A percentile compares a stretch with the other conserved stretches of the same genome.
phyloP scores from a whole-genome alignment of 2,329 filamentous ascomycete genomes.

The Cladosporium sp. region DNA sequence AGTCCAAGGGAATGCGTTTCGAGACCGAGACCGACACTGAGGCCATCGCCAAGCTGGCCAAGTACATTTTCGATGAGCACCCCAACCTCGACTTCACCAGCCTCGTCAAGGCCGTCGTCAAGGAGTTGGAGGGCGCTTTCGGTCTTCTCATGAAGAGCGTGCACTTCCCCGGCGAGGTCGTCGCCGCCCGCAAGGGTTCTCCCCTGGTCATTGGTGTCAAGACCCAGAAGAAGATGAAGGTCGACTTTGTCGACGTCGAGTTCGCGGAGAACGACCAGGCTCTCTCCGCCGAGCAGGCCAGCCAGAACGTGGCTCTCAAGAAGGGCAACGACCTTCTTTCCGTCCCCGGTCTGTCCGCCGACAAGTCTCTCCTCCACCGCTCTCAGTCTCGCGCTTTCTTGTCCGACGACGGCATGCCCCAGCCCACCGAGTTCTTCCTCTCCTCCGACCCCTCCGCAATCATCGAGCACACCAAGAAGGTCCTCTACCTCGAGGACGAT shows the following conservation, averaged over 20 bases:
- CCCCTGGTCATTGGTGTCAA: conserved; percentile 95
- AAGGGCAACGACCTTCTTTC: conserved; percentile 60
- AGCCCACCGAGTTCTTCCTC: conserved; percentile 98
- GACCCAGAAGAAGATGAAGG: conserved; percentile 99
- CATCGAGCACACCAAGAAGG: conserved; percentile 99
- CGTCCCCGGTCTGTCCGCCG: conserved; percentile 78
- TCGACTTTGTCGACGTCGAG: conserved; percentile 99
- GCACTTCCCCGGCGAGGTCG: conserved; percentile 96
- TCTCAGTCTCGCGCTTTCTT: conserved; percentile 98
- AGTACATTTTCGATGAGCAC: conserved; percentile 96
- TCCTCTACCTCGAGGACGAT: conserved; percentile 98
- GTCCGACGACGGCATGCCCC: conserved; percentile 95
- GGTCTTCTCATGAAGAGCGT: conserved; percentile 97
- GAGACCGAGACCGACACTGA: conserved; percentile 99
- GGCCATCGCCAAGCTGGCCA: conserved; percentile 97
- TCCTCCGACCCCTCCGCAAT: conserved; percentile 98
- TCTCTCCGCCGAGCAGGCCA: conserved; percentile 88
- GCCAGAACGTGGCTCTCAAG: conserved; percentile 95
- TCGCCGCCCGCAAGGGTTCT: conserved; percentile 97
- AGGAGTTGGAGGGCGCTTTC: conserved; percentile 96
- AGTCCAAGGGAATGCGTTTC: conserved; percentile 94
- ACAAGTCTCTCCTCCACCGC: conserved; percentile 97
- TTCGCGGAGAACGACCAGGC: conserved; percentile 81
- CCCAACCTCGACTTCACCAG: conserved; percentile 93
- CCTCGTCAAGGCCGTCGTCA: conserved; percentile 94